Evolutionary conservation across 140 eudicot genomes (phyloP), one percentile per base, ranked within the genome.

Genomic region (Bidens hawaiensis): DNA sequence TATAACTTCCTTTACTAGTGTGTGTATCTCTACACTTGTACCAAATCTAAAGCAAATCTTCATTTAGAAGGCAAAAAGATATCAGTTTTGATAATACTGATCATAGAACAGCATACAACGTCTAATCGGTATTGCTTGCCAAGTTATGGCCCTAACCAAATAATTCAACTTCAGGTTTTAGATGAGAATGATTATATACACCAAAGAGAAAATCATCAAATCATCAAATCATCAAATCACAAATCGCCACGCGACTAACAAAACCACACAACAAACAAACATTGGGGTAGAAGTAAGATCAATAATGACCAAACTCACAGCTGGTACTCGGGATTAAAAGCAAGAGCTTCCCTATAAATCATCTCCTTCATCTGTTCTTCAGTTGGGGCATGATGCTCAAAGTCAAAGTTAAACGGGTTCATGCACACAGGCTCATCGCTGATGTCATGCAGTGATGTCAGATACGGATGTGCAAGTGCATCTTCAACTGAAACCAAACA

Each of bases 301-400:
- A n/a, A n/a, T n/a, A n/a, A n/a, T n/a, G n/a, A n/a, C n/a, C n/a
- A n/a, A n/a, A 58, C 59, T 83, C 80, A 89, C 76, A 78, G 87
- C 50, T 79, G 94, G 64, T 87, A 81, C 62, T 93, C 96, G 1
- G 96, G 97, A 65, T 88, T 93, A 58, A 85, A 88, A 40, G 96
- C 96, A 6, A 93, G 87, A 46, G 95, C 95, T 76, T 93, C 99
- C 67, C 87, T 74, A 57, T 88, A 88, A 50, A 93, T 93, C 57
- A 93, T 80, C 82, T 93, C 99, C 82, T 83, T 93, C 99, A 93
- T 93, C 64, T 93, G 96, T 69, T 93, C 99, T 68, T 93, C 99
- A 11, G 85, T 70, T 69, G 89, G 78, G 16, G 96, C 96, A 41
- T 88, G 96, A 74, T 93, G 96, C 75, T 93, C 99, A 59, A 93